Evolutionary conservation across 768 basidiomycete species (phyloP).

Genomic region (Termitomyces bulborhizus): DNA sequence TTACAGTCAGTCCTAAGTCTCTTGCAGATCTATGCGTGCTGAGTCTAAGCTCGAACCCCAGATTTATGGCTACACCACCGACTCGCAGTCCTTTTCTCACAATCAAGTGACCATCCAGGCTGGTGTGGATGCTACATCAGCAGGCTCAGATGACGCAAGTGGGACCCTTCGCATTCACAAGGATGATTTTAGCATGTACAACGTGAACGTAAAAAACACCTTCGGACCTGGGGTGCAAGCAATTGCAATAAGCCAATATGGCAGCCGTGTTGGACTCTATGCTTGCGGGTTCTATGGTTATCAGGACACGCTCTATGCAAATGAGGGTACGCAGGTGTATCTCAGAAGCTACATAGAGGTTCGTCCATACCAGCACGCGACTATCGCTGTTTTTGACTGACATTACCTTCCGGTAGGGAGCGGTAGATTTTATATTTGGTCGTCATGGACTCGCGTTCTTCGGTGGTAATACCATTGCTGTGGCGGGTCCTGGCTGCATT

Average conservation of each 20-base stretch:
- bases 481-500: slow-evolving; percentile 36
- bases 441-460: slow-evolving; percentile 38
- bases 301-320: slow-evolving; percentile 42
- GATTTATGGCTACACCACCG: slow-evolving; percentile 40
- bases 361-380: neutral
- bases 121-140: slow-evolving; percentile 25
- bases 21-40: no score
- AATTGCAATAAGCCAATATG: slow-evolving; percentile 45
- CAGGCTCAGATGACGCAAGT: slow-evolving; percentile 41
- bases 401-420: slow-evolving; percentile 26
- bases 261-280: slow-evolving; percentile 37
- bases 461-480: slow-evolving; percentile 41
- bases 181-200: slow-evolving; percentile 42
- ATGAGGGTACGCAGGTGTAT: slow-evolving; percentile 44
- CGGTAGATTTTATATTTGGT: slow-evolving; percentile 47
- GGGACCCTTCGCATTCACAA: slow-evolving; percentile 45
- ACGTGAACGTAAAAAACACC: slow-evolving; percentile 43
- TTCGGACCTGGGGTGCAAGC: slow-evolving; percentile 40
- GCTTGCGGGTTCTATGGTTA: slow-evolving; percentile 41
- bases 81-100: slow-evolving; percentile 29
- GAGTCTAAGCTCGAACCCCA: slow-evolving; percentile 8
- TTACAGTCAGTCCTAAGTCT: neutral
- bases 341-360: slow-evolving; percentile 43
- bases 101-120: slow-evolving; percentile 36
- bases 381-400: neutral